phyloP scores from a whole-genome alignment of 805 yeast genomes.

The Wickerhamiella galacta region DNA sequence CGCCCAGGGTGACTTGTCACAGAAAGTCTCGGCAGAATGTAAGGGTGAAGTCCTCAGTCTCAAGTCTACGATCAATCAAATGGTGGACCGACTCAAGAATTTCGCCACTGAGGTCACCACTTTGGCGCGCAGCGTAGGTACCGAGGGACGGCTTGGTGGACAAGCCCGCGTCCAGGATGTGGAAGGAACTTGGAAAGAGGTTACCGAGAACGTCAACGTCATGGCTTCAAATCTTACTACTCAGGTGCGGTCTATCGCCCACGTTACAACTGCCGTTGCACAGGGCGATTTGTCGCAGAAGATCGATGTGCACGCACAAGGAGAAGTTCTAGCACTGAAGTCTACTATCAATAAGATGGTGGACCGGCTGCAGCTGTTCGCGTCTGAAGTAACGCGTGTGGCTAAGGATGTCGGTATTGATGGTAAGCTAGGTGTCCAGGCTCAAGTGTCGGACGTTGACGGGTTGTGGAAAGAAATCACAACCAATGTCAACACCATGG shows the following conservation, averaged over 20 bases:
- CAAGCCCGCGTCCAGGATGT: constrained; percentile 70
- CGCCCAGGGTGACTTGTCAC: constrained; percentile 65
- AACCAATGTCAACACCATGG: constrained; percentile 85
- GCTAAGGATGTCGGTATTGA: constrained; percentile 89
- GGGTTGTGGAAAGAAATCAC: constrained; percentile 88
- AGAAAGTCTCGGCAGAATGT: constrained; percentile 75
- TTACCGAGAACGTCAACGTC: constrained; percentile 70
- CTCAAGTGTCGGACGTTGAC: constrained; percentile 79
- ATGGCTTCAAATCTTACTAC: constrained; percentile 80
- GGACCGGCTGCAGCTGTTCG: constrained; percentile 75
- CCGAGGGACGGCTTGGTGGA: constrained; percentile 76
- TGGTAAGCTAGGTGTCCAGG: constrained; percentile 84
- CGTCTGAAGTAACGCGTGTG: constrained; percentile 74
- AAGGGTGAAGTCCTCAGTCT: constrained; percentile 64
- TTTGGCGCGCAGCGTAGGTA: constrained; percentile 77
- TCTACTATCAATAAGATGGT: constrained; percentile 85
- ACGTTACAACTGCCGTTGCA: constrained; percentile 84
- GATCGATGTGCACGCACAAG: constrained; percentile 79
- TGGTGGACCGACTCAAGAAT: constrained; percentile 70
- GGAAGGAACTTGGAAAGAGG: constrained; percentile 74
- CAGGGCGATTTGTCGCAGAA: constrained; percentile 76
- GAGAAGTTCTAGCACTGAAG: constrained; percentile 73
- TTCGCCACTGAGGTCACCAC: constrained; percentile 77
- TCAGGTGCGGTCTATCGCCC: constrained; percentile 77
- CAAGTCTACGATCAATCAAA: constrained; percentile 71